These are phyloP conservation scores for Bodo saltans DNA, from an alignment of 78 protist species.

Conservation along the genomic window DNA sequence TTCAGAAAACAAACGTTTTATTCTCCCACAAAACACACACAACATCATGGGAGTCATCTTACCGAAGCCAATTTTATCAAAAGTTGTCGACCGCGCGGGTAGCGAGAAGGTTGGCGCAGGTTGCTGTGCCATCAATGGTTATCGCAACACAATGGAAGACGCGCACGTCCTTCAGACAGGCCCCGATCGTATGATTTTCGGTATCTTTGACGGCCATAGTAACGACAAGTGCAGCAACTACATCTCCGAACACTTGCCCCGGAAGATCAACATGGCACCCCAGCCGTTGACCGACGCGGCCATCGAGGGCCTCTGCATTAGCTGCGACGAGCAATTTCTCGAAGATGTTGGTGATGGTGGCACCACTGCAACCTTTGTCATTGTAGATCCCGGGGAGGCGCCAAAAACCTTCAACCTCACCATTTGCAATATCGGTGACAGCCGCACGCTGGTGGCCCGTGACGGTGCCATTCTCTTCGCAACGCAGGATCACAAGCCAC, in stretches of 20 bases:
- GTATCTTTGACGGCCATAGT: conserved; percentile 38
- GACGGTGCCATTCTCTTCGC: background rate
- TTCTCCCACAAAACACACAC: too few relatives aligned
- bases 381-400: background rate
- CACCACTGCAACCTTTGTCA: conserved; percentile 6
- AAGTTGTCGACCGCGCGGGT: conserved; percentile 20
- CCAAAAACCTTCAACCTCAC: background rate
- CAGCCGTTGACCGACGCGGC: background rate
- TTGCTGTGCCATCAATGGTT: background rate
- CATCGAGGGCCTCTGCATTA: background rate
- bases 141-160: conserved; percentile 20
- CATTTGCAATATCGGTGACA: conserved; percentile 9
- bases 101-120: background rate
- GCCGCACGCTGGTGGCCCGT: background rate
- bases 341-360: background rate
- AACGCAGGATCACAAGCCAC: conserved; percentile 49
- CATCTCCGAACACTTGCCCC: background rate
- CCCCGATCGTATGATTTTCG: background rate
- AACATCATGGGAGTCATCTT: background rate
- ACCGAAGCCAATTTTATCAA: conserved; percentile 15
- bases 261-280: background rate
- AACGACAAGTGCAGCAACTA: background rate
- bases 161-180: background rate
- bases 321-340: background rate
- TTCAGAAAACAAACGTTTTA: too few relatives aligned